Evolutionary conservation across 768 basidiomycete genomes (phyloP).

Genomic region (Mycena capillaripes): DNA sequence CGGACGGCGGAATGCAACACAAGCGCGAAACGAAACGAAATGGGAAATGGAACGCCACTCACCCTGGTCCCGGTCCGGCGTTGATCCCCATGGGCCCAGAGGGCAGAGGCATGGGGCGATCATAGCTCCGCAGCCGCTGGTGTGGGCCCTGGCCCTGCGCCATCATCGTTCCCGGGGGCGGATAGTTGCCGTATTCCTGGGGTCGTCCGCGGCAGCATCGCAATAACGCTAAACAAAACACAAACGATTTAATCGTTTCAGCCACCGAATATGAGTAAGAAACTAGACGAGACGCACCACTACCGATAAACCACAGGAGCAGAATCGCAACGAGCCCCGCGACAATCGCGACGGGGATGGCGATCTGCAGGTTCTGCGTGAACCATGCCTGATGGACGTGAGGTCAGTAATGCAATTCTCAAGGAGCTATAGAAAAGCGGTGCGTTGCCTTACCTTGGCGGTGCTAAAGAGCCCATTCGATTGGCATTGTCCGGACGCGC

Average conservation of each 20-base stretch:
- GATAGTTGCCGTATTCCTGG: conserved; percentile 11
- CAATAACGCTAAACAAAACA: conserved; percentile 26
- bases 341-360: conserved; percentile 84
- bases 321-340: conserved; percentile 73
- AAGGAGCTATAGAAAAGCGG: conserved; percentile 14
- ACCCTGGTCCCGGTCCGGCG: not conserved
- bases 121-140: conserved; percentile 27
- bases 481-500: conserved; percentile 72
- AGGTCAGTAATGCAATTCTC: not conserved
- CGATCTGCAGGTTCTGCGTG: conserved; percentile 79
- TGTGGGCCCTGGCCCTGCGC: conserved; percentile 12
- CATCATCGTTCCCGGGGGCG: not conserved
- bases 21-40: too few relatives aligned
- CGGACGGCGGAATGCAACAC: too few relatives aligned
- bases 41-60: too few relatives aligned
- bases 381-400: conserved; percentile 73
- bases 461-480: conserved; percentile 70
- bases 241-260: not conserved
- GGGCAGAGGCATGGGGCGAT: not conserved
- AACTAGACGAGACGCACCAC: conserved; percentile 49
- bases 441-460: conserved; percentile 63
- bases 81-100: conserved; percentile 18
- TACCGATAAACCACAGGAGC: conserved; percentile 64
- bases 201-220: conserved; percentile 32
- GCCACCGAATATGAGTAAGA: not conserved